Conservation (phyloP, 768 basidiomycete genomes). For the Symmetrospora coprosmae region DNA sequence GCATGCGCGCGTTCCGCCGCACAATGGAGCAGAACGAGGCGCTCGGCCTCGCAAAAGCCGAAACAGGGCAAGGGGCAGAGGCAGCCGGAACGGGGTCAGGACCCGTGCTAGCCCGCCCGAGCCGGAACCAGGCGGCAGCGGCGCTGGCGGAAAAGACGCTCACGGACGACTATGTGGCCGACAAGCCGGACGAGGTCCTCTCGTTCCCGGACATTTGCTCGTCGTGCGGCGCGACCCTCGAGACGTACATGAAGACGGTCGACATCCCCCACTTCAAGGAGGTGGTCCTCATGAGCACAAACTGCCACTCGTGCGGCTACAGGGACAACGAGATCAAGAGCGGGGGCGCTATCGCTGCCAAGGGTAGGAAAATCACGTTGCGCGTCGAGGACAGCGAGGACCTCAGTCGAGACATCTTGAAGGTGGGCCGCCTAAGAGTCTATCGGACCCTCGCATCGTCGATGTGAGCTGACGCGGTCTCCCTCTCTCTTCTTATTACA, state of each 20-base stretch:
- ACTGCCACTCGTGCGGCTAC: conserved; percentile 88
- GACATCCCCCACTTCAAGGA: conserved; percentile 98
- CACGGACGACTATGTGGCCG: conserved; percentile 33
- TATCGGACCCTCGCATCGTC: not conserved
- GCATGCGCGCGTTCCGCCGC: conserved; percentile 63
- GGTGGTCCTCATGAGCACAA: conserved; percentile 93
- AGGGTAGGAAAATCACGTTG: conserved; percentile 73
- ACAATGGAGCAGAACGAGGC: conserved; percentile 64
- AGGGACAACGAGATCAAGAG: conserved; percentile 96
- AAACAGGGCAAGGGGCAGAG: conserved; percentile 28
- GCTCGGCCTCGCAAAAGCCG: conserved; percentile 51
- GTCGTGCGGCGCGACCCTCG: conserved; percentile 64
- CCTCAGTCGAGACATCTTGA: conserved; percentile 79
- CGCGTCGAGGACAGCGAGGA: conserved; percentile 87
- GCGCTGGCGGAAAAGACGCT: conserved; percentile 23
- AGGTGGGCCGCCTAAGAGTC: conserved; percentile 46
- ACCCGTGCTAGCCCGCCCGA: no score
- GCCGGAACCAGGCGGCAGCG: not conserved
- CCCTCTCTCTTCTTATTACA: conserved; percentile 35
- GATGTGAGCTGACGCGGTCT: not conserved
- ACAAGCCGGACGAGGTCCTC: conserved; percentile 68
- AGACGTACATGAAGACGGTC: conserved; percentile 91
- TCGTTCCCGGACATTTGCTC: conserved; percentile 77
- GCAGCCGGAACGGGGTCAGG: no score
- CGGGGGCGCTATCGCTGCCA: conserved; percentile 68